A percentile compares a stretch with the other conserved stretches of the same genome.
These are phyloP conservation scores for Suillus clintonianus DNA, from an alignment of 768 basidiomycete genomes.

Conservation along the genomic window DNA sequence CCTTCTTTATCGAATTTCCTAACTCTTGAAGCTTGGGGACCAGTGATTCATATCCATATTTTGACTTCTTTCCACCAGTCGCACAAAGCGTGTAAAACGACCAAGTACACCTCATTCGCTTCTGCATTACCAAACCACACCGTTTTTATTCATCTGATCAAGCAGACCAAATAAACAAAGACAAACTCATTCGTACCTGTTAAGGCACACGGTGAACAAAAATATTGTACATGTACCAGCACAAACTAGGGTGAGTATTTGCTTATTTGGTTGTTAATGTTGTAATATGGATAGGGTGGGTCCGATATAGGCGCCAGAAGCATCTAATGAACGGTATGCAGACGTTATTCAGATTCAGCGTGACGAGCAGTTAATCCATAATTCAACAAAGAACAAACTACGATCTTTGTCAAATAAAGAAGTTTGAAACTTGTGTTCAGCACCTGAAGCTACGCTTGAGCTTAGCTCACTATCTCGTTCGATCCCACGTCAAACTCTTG, in stretches of 20 bases:
- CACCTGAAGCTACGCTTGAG: not conserved
- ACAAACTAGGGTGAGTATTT: not conserved
- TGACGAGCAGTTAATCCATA: not conserved
- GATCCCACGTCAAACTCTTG: not conserved
- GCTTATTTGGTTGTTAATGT: not conserved
- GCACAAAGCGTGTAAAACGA: not conserved
- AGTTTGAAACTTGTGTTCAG: not conserved
- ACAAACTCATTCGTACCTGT: not conserved
- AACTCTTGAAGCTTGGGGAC: not conserved
- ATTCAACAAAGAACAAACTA: not conserved
- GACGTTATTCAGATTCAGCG: not conserved
- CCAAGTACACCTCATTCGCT: not conserved
- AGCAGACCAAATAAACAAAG: not conserved
- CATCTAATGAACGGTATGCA: not conserved
- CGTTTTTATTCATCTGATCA: not conserved
- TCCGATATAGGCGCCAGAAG: not conserved
- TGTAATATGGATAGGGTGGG: not conserved
- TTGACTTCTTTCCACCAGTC: not conserved
- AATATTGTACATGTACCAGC: too few relatives aligned
- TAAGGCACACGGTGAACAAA: too few relatives aligned
- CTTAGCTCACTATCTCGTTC: too few relatives aligned
- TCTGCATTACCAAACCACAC: not conserved
- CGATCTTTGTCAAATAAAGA: not conserved
- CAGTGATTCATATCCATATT: not conserved
- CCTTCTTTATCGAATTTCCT: not conserved